Evolutionary conservation across 2,329 filamentous ascomycete genomes (phyloP).

Genomic region (Botryotinia convoluta): DNA sequence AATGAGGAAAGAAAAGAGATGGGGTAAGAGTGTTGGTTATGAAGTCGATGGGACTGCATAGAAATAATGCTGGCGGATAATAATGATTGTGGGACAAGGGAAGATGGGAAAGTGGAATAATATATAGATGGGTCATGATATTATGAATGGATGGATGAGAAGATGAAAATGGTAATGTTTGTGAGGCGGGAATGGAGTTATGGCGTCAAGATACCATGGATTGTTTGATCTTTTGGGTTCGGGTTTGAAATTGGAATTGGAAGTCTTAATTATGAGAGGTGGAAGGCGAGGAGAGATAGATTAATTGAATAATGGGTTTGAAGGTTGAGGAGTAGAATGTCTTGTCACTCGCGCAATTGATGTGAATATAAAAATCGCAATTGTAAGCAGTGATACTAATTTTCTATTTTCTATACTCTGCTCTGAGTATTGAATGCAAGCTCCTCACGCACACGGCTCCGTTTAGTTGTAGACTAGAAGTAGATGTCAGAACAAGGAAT

Average conservation of each 20-base stretch:
- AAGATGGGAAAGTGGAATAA: background rate
- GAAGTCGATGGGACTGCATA: background rate
- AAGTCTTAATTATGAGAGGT: background rate
- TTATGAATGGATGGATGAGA: background rate
- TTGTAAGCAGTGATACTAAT: background rate
- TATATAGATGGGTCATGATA: background rate
- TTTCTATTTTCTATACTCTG: background rate
- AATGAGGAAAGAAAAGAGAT: constrained; percentile 43
- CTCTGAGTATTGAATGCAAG: background rate
- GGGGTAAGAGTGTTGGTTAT: background rate
- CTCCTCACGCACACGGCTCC: background rate
- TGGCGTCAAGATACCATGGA: constrained; percentile 20
- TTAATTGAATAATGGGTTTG: background rate
- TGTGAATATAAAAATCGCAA: background rate
- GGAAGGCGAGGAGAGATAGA: background rate
- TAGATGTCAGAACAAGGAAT: background rate
- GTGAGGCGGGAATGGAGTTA: background rate
- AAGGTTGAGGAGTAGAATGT: background rate
- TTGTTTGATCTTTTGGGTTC: constrained; percentile 10
- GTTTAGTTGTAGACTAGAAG: background rate
- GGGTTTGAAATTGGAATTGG: background rate
- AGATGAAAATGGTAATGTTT: background rate
- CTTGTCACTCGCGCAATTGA: background rate
- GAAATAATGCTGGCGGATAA: background rate
- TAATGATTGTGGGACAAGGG: background rate